Evolutionary conservation across 2,329 filamentous ascomycete species (phyloP), one percentile per base, ranked within the genome.

Genomic region (Pseudopithomyces maydicus): DNA sequence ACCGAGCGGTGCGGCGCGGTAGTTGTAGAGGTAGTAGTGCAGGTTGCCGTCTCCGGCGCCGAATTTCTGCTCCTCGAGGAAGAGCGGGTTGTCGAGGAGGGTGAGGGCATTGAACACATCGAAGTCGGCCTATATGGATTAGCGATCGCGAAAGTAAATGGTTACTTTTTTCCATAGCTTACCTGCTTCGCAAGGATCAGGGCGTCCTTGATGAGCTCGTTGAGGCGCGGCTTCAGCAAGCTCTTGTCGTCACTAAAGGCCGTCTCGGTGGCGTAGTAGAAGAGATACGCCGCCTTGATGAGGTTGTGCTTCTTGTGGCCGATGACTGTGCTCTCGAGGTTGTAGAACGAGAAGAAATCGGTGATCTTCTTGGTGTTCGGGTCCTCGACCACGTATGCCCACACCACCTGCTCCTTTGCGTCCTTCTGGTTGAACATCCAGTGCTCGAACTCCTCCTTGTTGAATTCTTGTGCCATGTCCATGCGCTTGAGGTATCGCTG

Each of bases 21-120:
- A 99, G 79, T 99, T 99, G 84, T 96, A 99, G 32, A 99, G 82
- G 77, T 99, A 99, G 79, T 93, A 99, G 77, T 99, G 92, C 67
- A 99, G 82, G 75, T 95, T 92, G 45, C 95, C 95, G 74, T 99
- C 95, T 32, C 95, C 95, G 5, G 90, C 88, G 43, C 94, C 95
- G 70, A 97, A 99, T 77, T 96, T 96, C 72, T 97, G 91, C 65
- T 97, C 85, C 73, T 94, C 89, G 6, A 99, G 83, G 84, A 99
- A 98, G 19, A 98, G 84, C 0, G 88, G 90, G 76, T 99, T 99
- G 77, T 99, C 94, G 78, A 97, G 89, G 38, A 97, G 83, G 0
- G 93, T 96, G 54, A 99, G 84, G 0, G 92, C 94, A 72, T 99
- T 99, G 82, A 98, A 96, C 56, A 99, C 95, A 74, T 99, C 95